A percentile compares a stretch with the other conserved stretches of the same genome.
Evolutionary conservation across 495 filamentous ascomycete genomes (phyloP).

Genomic region (Glarea lozoyensis): DNA sequence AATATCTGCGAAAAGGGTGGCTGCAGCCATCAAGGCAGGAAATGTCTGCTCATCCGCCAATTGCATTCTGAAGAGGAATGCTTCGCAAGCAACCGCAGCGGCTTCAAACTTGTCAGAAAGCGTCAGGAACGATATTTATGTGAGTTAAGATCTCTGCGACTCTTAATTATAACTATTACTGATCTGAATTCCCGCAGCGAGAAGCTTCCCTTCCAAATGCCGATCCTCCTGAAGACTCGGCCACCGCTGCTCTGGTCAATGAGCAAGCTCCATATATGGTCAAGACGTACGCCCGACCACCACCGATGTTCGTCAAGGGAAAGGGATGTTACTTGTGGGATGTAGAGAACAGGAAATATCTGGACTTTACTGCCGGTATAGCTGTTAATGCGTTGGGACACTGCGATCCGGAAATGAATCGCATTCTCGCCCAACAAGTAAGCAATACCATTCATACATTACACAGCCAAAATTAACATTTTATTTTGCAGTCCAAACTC

Average conservation of each 20-base stretch:
- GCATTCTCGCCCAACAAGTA: slow-evolving; percentile 67
- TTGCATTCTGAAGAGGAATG: slow-evolving; percentile 16
- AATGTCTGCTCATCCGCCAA: slow-evolving; percentile 11
- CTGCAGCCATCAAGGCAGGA: slow-evolving; percentile 11
- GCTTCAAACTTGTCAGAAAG: slow-evolving; percentile 21
- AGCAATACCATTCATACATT: slow-evolving; percentile 2
- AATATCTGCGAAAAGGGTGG: slow-evolving; percentile 19
- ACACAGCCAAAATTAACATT: background rate
- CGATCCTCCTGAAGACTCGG: slow-evolving; percentile 71
- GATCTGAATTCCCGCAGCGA: slow-evolving; percentile 32
- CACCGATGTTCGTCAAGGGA: slow-evolving; percentile 80
- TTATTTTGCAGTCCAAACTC: slow-evolving; percentile 48
- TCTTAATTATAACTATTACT: background rate
- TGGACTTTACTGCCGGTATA: slow-evolving; percentile 94
- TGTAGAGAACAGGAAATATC: slow-evolving; percentile 75
- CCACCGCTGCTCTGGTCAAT: slow-evolving; percentile 61
- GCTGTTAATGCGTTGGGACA: slow-evolving; percentile 92
- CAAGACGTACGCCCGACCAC: slow-evolving; percentile 86
- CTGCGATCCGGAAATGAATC: slow-evolving; percentile 61
- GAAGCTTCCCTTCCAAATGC: slow-evolving; percentile 59
- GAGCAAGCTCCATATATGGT: slow-evolving; percentile 82
- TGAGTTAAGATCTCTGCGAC: slow-evolving; percentile 5
- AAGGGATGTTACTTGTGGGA: slow-evolving; percentile 84
- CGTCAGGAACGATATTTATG: slow-evolving; percentile 18
- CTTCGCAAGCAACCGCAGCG: too few relatives aligned